Conservation (phyloP, 1,139 yeast genomes). For the Debaryomycetaceae sp. region DNA sequence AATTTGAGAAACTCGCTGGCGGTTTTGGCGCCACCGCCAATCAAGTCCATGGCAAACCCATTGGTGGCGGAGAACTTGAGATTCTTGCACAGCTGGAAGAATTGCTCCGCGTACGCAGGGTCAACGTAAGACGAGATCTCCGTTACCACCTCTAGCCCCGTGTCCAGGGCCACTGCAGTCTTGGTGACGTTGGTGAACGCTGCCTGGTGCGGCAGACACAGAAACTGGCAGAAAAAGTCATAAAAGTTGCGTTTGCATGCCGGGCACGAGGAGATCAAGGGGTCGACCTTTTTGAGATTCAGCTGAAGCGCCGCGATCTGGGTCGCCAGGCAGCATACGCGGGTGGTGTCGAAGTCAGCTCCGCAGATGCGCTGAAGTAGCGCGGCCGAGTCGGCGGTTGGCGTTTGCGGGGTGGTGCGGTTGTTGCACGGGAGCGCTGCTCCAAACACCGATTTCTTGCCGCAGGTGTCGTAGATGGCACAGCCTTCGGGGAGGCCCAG, state of each 20-base stretch:
- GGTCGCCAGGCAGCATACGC: slow-evolving; percentile 38
- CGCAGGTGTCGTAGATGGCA: slow-evolving; percentile 65
- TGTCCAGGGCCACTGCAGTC: slow-evolving; percentile 46
- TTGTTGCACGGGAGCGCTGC: slow-evolving; percentile 74
- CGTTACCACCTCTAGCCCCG: slow-evolving; percentile 59
- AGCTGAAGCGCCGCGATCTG: slow-evolving; percentile 32
- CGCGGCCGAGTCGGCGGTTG: slow-evolving; percentile 37
- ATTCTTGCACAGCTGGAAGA: slow-evolving; percentile 82
- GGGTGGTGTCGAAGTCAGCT: slow-evolving; percentile 42
- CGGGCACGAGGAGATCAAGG: slow-evolving; percentile 86
- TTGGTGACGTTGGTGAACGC: slow-evolving; percentile 64
- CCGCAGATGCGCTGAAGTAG: slow-evolving; percentile 69
- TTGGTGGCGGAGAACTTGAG: slow-evolving; percentile 92
- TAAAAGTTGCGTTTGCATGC: slow-evolving; percentile 87
- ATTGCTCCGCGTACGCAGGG: slow-evolving; percentile 53
- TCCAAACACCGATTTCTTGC: slow-evolving; percentile 79
- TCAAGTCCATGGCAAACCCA: slow-evolving; percentile 93
- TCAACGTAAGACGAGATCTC: slow-evolving; percentile 66
- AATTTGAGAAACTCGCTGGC: slow-evolving; percentile 74
- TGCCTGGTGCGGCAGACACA: slow-evolving; percentile 86
- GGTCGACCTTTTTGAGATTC: slow-evolving; percentile 70
- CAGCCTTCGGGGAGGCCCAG: slow-evolving; percentile 33
- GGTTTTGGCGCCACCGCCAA: slow-evolving; percentile 91
- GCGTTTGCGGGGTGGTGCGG: slow-evolving; percentile 32
- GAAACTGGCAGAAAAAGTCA: slow-evolving; percentile 81